These are phyloP conservation scores for Vanderwaltozyma tropicalis DNA, from an alignment of 805 yeast genomes.

Conservation along the genomic window DNA sequence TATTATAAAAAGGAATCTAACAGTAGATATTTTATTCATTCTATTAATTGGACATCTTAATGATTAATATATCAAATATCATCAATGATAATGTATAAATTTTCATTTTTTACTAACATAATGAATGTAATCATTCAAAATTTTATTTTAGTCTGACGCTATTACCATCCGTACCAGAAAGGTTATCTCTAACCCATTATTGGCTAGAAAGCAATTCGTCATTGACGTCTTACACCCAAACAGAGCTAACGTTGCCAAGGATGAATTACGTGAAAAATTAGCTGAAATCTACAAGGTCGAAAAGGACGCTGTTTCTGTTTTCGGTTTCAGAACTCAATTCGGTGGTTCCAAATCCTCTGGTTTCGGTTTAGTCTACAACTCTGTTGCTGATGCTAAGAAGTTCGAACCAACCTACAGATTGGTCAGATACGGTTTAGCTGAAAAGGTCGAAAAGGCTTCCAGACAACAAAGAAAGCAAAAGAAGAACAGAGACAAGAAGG, in stretches of 20 bases:
- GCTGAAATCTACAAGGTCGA: conserved; percentile 84
- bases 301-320: conserved; percentile 90
- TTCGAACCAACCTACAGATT: conserved; percentile 99
- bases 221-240: conserved; percentile 99
- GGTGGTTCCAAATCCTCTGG: conserved; percentile 99
- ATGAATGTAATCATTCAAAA: background rate
- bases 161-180: conserved; percentile 99
- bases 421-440: conserved; percentile 96
- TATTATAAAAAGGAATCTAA: background rate
- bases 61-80: background rate
- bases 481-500: conserved; percentile 99
- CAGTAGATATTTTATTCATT: background rate
- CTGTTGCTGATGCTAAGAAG: conserved; percentile 93
- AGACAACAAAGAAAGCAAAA: conserved; percentile 99
- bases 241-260: conserved; percentile 98
- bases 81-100: background rate
- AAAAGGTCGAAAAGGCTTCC: conserved; percentile 91
- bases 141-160: conserved; percentile 74
- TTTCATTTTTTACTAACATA: background rate
- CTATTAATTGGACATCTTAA: background rate
- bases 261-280: conserved; percentile 92
- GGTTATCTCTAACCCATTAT: conserved; percentile 97
- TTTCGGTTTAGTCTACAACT: conserved; percentile 97
- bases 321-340: conserved; percentile 98
- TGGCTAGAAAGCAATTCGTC: conserved; percentile 99